Percentiles rank a stretch among this genome's conserved stretches.
These are phyloP conservation scores for Polygonum aviculare DNA, from an alignment of 148 eudicot species.

Conservation along the genomic window DNA sequence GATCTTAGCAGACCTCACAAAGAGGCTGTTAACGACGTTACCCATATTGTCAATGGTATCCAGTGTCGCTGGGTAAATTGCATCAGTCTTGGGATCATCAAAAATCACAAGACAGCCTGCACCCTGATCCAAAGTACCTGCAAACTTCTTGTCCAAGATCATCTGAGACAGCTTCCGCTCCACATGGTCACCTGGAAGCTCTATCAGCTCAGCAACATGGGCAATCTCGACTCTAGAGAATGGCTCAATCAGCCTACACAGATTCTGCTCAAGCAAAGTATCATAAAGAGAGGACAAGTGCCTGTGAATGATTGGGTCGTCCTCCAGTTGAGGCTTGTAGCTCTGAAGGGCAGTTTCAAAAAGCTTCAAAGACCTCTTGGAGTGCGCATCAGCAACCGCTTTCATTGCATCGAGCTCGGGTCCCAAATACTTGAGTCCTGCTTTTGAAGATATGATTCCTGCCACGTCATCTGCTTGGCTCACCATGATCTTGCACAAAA, in stretches of 20 bases:
- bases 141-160: slow-evolving; percentile 43
- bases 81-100: slow-evolving; percentile 41
- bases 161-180: slow-evolving; percentile 43
- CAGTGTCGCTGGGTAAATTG: slow-evolving; percentile 32
- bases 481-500: slow-evolving; percentile 43
- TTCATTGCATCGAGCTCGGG: slow-evolving; percentile 49
- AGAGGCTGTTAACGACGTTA: slow-evolving; percentile 41
- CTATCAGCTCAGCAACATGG: slow-evolving; percentile 37
- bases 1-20: slow-evolving; percentile 41
- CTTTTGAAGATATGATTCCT: slow-evolving; percentile 41
- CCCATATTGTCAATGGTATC: slow-evolving; percentile 38
- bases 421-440: slow-evolving; percentile 42
- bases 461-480: slow-evolving; percentile 49
- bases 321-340: slow-evolving; percentile 36
- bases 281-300: slow-evolving; percentile 40
- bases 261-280: slow-evolving; percentile 41
- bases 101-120: slow-evolving; percentile 40
- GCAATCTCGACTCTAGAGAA: slow-evolving; percentile 40
- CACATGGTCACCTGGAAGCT: slow-evolving; percentile 37
- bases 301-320: slow-evolving; percentile 42
- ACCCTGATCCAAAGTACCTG: slow-evolving; percentile 42
- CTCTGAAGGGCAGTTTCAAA: slow-evolving; percentile 34
- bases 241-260: slow-evolving; percentile 42
- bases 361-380: slow-evolving; percentile 36
- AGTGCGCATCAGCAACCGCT: slow-evolving; percentile 42